Evolutionary conservation across 495 filamentous ascomycete genomes (phyloP).

Genomic region (Letharia lupina): DNA sequence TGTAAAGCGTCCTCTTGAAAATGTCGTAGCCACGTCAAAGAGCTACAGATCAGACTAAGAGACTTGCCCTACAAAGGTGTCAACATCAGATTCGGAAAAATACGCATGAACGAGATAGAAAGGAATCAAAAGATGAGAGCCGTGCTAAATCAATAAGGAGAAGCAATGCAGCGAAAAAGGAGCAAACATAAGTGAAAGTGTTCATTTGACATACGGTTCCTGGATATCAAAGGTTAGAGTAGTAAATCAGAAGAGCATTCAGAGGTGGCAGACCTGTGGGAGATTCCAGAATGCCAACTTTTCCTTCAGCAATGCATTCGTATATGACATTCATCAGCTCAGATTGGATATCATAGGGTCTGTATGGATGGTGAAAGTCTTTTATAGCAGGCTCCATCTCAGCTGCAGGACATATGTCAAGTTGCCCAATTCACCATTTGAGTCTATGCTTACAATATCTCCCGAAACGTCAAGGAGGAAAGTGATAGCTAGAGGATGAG

Average conservation of each 20-base stretch:
- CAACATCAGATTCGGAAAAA: background rate
- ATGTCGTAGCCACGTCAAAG: slow-evolving; percentile 87
- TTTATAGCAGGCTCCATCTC: slow-evolving; percentile 7
- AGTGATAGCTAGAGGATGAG: background rate
- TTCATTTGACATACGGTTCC: slow-evolving; percentile 41
- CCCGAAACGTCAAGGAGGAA: background rate
- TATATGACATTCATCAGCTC: slow-evolving; percentile 88
- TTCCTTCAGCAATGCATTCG: slow-evolving; percentile 66
- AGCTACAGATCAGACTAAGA: slow-evolving; percentile 83
- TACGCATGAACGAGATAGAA: background rate
- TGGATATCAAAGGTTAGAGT: slow-evolving; percentile 10
- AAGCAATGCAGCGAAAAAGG: background rate
- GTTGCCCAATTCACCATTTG: background rate
- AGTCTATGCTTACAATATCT: background rate
- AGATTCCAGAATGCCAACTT: slow-evolving; percentile 85
- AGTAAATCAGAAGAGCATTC: background rate
- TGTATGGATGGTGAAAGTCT: slow-evolving; percentile 86
- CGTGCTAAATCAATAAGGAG: background rate
- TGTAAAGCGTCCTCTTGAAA: slow-evolving; percentile 64
- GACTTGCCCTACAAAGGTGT: slow-evolving; percentile 73
- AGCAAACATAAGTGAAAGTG: slow-evolving; percentile 20
- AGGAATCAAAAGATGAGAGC: background rate
- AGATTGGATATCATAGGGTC: slow-evolving; percentile 82
- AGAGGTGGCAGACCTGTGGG: slow-evolving; percentile 57
- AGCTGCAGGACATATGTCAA: background rate